Base-by-base conservation (phyloP, 2,329 filamentous ascomycete genomes). In the Corinectria fuckeliana region DNA sequence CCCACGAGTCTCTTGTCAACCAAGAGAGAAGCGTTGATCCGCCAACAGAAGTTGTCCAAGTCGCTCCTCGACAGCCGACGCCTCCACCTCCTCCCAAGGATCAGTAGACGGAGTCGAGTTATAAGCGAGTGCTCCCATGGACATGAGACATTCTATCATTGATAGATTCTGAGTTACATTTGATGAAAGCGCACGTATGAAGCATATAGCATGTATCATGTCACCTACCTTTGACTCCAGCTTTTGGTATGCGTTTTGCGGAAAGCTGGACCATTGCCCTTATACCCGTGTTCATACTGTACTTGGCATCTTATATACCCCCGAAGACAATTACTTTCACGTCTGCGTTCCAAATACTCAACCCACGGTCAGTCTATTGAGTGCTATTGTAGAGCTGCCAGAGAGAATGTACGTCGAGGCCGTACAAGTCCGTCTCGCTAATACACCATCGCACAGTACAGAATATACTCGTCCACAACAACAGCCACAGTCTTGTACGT, bases 381-480 rank as follows among this genome's bases (percentile, higher is more conserved):
- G n/a, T n/a, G n/a, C n/a, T n/a, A n/a, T n/a, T n/a, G n/a, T n/a
- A n/a, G n/a, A n/a, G n/a, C n/a, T n/a, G n/a, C n/a, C n/a, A n/a
- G n/a, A n/a, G n/a, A n/a, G 21, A 9, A 58, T 75, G 59, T 70
- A 84, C 84, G 50, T 75, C 81, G 20, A 88, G 63, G 23, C 85
- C 77, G 62, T 82, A 85, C 2, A 81, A 74, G 59, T 84, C 79
- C n/a, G 79, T 75, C 61, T 71, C 67, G 39, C 80, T 80, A 5
- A 74, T 82, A 67, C 83, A 86, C 82, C 82, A 85, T 1, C 0
- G 80, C 80, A 58, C 87, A 88, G 62, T 83, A 82, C 3, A 86
- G 67, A 58, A 78, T 84, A 58, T 85, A 86, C 3, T 72, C 72
- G 1, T 78, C 66, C 0, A 76, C 73, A 1, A 81, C 72, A 1